Percentiles rank a stretch among this genome's conserved stretches.
Conservation (phyloP, 23 red algal species). For the Cyanidiococcus yangmingshanensis region DNA sequence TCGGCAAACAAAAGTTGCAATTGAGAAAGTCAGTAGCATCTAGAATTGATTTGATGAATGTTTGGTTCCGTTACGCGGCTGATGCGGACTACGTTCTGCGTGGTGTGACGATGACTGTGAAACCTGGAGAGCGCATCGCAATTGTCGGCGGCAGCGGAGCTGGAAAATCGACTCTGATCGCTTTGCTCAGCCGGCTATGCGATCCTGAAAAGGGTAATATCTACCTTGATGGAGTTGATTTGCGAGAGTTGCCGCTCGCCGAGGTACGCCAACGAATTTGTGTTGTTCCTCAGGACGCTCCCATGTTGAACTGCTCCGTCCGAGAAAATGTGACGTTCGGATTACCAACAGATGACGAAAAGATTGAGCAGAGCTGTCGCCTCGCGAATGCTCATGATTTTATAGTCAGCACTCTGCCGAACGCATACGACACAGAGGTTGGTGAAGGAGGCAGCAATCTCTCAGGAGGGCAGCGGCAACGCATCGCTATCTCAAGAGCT, state of each 20-base stretch:
- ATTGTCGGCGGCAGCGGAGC: slow-evolving; percentile 30
- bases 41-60: slow-evolving; percentile 40
- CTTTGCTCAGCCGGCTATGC: slow-evolving; percentile 30
- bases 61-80: slow-evolving; percentile 63
- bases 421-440: slow-evolving; percentile 73
- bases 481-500: slow-evolving; percentile 81
- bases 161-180: slow-evolving; percentile 35
- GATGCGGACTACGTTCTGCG: slow-evolving; percentile 43
- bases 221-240: slow-evolving; percentile 28
- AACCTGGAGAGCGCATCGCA: slow-evolving; percentile 51
- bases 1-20: not conserved
- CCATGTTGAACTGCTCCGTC: slow-evolving; percentile 61
- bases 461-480: slow-evolving; percentile 77
- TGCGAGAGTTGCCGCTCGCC: slow-evolving; percentile 19
- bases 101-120: slow-evolving; percentile 41
- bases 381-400: slow-evolving; percentile 78
- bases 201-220: slow-evolving; percentile 31
- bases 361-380: slow-evolving; percentile 38
- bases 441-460: slow-evolving; percentile 58
- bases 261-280: slow-evolving; percentile 46
- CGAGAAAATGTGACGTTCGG: slow-evolving; percentile 86
- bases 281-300: slow-evolving; percentile 80
- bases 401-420: slow-evolving; percentile 43
- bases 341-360: slow-evolving; percentile 39
- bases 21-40: not conserved